Conservation (phyloP, 2,329 filamentous ascomycete species). For the Phialophora expanda region DNA sequence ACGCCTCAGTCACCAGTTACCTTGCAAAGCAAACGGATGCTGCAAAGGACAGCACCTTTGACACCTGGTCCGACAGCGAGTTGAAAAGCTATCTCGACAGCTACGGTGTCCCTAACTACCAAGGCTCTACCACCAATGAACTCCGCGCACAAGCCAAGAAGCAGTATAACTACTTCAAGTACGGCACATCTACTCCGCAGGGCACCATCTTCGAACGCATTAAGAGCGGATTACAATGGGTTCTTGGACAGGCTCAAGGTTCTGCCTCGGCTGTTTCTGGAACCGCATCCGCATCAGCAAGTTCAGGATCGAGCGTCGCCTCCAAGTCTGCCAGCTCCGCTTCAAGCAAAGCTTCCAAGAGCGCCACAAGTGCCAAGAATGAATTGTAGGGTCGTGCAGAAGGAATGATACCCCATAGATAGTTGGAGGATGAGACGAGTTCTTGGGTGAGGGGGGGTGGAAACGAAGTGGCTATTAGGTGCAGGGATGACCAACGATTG, state of each 20-base stretch:
- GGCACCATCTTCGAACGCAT: constrained; percentile 71
- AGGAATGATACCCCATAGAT: constrained; percentile 19
- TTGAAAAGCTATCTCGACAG: constrained; percentile 80
- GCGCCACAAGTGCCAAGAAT: constrained; percentile 30
- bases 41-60: constrained; percentile 70
- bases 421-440: constrained; percentile 5
- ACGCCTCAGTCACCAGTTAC: constrained; percentile 73
- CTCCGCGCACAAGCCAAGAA: constrained; percentile 73
- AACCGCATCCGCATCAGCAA: constrained; percentile 38
- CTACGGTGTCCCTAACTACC: constrained; percentile 72
- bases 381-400: constrained; percentile 30
- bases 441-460: not conserved
- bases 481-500: constrained; percentile 15
- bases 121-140: constrained; percentile 71
- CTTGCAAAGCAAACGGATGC: constrained; percentile 68
- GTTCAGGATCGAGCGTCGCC: constrained; percentile 49
- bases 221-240: constrained; percentile 53
- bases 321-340: constrained; percentile 36
- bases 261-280: constrained; percentile 51
- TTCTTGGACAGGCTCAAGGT: constrained; percentile 49
- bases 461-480: not conserved
- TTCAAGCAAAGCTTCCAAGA: constrained; percentile 31
- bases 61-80: constrained; percentile 73
- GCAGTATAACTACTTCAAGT: constrained; percentile 76
- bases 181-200: constrained; percentile 71